Evolutionary conservation across 495 filamentous ascomycete genomes (phyloP), one percentile per base, ranked within the genome.

Genomic region (Podospora pseudoanserina): DNA sequence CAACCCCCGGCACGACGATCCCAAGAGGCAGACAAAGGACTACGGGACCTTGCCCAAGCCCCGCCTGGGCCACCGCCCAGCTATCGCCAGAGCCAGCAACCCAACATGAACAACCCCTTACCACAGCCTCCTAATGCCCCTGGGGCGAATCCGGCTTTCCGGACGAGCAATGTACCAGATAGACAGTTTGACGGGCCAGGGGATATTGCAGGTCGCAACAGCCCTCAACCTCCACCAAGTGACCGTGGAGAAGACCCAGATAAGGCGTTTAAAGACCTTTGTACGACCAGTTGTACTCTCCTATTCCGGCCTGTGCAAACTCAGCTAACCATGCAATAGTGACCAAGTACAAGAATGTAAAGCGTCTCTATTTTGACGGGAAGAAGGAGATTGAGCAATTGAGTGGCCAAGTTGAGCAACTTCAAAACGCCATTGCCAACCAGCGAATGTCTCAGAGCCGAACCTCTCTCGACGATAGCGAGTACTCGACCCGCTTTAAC

Each of bases 281-380:
- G 90, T 93, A 86, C 64, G 89, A 65, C 32, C 63, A 60, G 20
- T 61, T 28, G 67, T 39, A 55, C 16, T 68, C 56, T n/a, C 63
- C 20, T 16, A 32, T 32, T 55, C 34, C 34, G 3, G 30, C 7
- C 34, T 9, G 11, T n/a, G 28, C 66, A 64, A 32, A 56, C 64
- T 59, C 62, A 23, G 44, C 65, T 68, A 67, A 70, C 60, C 15
- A 62, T 19, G 16, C 56, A 19, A 34, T 74, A 97, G 94, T 92
- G 76, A 87, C 86, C 70, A 99, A 99, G 82, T 99, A 99, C 76
- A 92, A 92, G 79, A 97, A 97, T 77, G 95, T 99, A 63, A 99
- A 99, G 82, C 87, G 91, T 39, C 90, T 97, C 70, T 99, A 97
- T 76, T 99, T 98, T 76, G 95, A 99, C 67, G 93, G 93, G 72